These are phyloP conservation scores for Melanopsichium pennsylvanicum DNA, from an alignment of 1,284 basidiomycete genomes.

Conservation along the genomic window DNA sequence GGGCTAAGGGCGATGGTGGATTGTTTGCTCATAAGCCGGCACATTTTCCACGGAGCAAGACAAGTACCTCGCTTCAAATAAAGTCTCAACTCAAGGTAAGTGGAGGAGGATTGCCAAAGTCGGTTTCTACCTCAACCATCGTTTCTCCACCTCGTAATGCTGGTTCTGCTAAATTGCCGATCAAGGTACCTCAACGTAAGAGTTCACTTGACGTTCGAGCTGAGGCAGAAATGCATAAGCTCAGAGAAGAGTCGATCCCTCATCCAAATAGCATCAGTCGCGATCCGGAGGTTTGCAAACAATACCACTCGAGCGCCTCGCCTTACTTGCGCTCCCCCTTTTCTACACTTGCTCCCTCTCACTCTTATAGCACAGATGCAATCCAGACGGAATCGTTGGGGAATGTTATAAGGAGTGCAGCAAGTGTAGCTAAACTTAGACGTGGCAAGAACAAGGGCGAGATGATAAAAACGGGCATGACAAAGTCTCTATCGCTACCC, in stretches of 20 bases:
- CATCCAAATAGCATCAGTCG: slow-evolving; percentile 18
- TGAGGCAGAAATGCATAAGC: background rate
- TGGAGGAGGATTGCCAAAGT: slow-evolving; percentile 7
- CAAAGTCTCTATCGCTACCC: slow-evolving; percentile 6
- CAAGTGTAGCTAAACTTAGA: slow-evolving; percentile 2
- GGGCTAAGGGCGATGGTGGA: background rate
- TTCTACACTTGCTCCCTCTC: no score
- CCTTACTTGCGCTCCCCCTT: background rate
- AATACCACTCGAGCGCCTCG: slow-evolving; percentile 15
- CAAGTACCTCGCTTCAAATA: background rate
- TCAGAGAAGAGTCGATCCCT: background rate
- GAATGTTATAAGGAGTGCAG: no score
- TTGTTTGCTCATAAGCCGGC: no score
- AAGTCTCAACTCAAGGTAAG: background rate
- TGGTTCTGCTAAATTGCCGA: no score
- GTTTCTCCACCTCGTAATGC: no score
- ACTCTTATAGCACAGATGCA: no score
- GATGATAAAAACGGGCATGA: background rate
- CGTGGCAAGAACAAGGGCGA: background rate
- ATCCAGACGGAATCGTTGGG: no score
- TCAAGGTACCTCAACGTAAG: slow-evolving; percentile 27
- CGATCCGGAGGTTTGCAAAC: background rate
- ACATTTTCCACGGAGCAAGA: no score
- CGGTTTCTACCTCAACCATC: slow-evolving; percentile 7
- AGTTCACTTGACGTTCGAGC: slow-evolving; percentile 25